Percentiles rank a stretch among this genome's conserved stretches.
Evolutionary conservation across 352 stramenopile genomes (phyloP).

Genomic region (Pythium aphanidermatum): DNA sequence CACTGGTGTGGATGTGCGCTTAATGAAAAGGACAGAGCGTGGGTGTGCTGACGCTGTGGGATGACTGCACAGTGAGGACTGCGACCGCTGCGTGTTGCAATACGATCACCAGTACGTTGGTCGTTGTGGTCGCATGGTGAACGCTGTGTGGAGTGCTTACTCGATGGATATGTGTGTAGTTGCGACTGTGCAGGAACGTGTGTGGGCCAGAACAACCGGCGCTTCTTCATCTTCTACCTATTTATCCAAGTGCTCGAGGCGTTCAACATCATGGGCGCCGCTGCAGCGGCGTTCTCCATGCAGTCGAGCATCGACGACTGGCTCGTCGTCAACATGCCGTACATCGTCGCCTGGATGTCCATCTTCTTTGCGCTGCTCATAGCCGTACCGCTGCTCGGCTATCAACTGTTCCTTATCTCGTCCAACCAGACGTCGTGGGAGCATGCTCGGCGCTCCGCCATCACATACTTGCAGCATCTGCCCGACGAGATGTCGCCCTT

Average conservation of each 20-base stretch:
- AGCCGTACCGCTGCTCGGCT: constrained; percentile 50
- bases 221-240: constrained; percentile 60
- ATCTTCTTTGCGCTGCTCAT: constrained; percentile 55
- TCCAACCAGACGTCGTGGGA: constrained; percentile 83
- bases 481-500: constrained; percentile 59
- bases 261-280: constrained; percentile 40
- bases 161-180: constrained; percentile 28
- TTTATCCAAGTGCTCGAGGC: constrained; percentile 50
- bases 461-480: constrained; percentile 68
- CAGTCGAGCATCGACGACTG: constrained; percentile 58
- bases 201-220: constrained; percentile 63
- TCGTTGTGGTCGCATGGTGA: neutral
- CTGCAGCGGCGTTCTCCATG: constrained; percentile 43
- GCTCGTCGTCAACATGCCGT: constrained; percentile 63
- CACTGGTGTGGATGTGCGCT: constrained; percentile 37
- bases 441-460: constrained; percentile 49
- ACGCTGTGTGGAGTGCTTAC: neutral
- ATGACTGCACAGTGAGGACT: constrained; percentile 50
- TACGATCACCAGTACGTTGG: constrained; percentile 75
- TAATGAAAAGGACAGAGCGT: neutral
- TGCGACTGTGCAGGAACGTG: constrained; percentile 77
- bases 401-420: constrained; percentile 63
- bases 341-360: constrained; percentile 55
- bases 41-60: neutral
- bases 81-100: constrained; percentile 58